These are phyloP conservation scores for Macrolepiota fuliginosa DNA, from an alignment of 768 basidiomycete species.

Conservation along the genomic window DNA sequence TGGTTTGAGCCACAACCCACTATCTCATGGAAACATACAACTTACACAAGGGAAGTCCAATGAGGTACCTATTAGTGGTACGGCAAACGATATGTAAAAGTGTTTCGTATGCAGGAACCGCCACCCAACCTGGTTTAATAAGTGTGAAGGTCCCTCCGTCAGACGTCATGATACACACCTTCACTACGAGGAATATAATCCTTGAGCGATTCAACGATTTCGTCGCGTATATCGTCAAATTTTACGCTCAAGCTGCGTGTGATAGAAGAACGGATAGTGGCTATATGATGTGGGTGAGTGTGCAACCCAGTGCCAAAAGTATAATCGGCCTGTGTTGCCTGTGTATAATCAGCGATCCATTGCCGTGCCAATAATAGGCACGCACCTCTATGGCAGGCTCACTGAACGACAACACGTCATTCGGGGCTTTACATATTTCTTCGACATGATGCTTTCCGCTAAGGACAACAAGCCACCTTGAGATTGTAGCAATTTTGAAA, in stretches of 20 bases:
- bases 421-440: conserved; percentile 29
- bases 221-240: conserved; percentile 39
- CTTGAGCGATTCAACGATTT: conserved; percentile 38
- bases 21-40: neutral
- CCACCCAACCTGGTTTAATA: conserved; percentile 30
- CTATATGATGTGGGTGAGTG: conserved; percentile 28
- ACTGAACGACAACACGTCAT: conserved; percentile 26
- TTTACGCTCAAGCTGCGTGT: conserved; percentile 28
- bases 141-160: neutral
- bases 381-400: conserved; percentile 27
- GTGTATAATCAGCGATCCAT: neutral
- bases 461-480: conserved; percentile 8
- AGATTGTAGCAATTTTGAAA: conserved; percentile 7
- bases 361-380: neutral
- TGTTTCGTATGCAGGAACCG: conserved; percentile 22
- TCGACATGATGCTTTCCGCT: conserved; percentile 21
- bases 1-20: neutral
- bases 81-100: conserved; percentile 33
- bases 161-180: neutral
- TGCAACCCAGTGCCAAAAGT: conserved; percentile 26
- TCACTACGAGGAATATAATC: conserved; percentile 19
- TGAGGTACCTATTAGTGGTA: conserved; percentile 33
- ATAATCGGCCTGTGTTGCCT: conserved; percentile 27
- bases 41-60: conserved; percentile 14
- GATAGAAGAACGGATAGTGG: conserved; percentile 25